Evolutionary conservation across 345 rosid species (phyloP).

Genomic region (Ricinus communis): DNA sequence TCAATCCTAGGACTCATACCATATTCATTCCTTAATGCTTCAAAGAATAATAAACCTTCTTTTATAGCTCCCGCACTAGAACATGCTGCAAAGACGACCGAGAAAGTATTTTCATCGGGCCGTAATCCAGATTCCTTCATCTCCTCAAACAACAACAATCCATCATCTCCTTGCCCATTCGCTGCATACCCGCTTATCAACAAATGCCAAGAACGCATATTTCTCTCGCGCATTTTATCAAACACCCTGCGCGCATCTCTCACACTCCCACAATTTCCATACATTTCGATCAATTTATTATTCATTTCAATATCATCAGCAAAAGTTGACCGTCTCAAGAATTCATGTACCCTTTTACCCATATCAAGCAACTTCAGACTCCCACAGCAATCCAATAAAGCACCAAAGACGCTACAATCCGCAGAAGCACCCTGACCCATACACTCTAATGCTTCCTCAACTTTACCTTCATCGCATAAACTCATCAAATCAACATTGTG

Average conservation of each 20-base stretch:
- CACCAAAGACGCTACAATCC: constrained; percentile 35
- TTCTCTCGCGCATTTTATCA: constrained; percentile 50
- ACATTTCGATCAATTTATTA: constrained; percentile 37
- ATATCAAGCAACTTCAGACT: constrained; percentile 36
- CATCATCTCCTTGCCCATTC: constrained; percentile 42
- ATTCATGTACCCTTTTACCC: constrained; percentile 39
- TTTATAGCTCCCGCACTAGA: constrained; percentile 39
- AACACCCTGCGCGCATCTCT: constrained; percentile 51
- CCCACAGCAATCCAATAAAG: constrained; percentile 38
- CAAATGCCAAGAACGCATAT: constrained; percentile 41
- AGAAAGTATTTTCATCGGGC: constrained; percentile 34
- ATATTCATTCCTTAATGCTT: constrained; percentile 41
- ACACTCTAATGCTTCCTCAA: constrained; percentile 39
- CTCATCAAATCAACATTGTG: constrained; percentile 35
- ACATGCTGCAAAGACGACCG: constrained; percentile 42
- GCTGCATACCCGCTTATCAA: constrained; percentile 46
- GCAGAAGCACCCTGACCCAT: constrained; percentile 35
- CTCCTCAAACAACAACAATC: constrained; percentile 44
- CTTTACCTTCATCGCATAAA: constrained; percentile 47
- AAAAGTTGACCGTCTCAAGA: constrained; percentile 37
- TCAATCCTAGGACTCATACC: constrained; percentile 37
- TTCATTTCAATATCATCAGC: constrained; percentile 31
- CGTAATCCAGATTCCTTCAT: constrained; percentile 36
- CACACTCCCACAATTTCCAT: constrained; percentile 33
- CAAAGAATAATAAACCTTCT: constrained; percentile 38